A percentile compares a stretch with the other conserved stretches of the same genome.
phyloP scores from a whole-genome alignment of 163 green algal species.

The Scenedesmus sp. region DNA sequence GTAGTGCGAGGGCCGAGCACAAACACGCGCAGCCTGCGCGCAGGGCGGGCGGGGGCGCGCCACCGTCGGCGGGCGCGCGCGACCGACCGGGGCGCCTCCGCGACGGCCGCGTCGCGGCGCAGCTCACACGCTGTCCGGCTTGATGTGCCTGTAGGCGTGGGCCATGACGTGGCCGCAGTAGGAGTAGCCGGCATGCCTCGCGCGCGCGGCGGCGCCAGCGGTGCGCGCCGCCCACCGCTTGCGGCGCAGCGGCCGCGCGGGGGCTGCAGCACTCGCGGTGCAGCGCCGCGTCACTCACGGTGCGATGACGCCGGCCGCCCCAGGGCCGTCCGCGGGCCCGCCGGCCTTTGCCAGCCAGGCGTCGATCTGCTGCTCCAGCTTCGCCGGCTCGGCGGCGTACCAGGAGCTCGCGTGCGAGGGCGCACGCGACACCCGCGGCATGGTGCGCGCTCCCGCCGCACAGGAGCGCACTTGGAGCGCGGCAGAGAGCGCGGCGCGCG shows the following conservation, averaged over 20 bases:
- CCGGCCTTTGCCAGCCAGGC: constrained; percentile 62
- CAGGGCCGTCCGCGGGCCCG: constrained; percentile 32
- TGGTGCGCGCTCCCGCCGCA: not conserved
- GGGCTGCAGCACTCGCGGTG: no score
- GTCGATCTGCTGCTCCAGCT: constrained; percentile 63
- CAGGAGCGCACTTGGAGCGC: no score
- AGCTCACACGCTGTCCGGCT: constrained; percentile 78
- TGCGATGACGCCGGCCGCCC: constrained; percentile 66
- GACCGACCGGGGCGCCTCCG: no score
- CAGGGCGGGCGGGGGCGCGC: no score
- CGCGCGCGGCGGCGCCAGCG: not conserved
- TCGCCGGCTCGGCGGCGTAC: constrained; percentile 64
- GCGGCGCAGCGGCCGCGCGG: no score
- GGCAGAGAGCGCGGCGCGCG: no score
- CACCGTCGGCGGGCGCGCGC: no score
- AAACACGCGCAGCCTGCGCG: constrained; percentile 86
- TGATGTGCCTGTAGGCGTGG: constrained; percentile 86
- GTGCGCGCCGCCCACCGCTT: no score
- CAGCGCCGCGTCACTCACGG: no score
- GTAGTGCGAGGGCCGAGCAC: constrained; percentile 94
- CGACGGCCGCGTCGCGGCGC: no score
- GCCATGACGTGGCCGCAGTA: constrained; percentile 94
- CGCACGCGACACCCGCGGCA: constrained; percentile 47
- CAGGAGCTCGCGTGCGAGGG: constrained; percentile 73
- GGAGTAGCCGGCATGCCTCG: constrained; percentile 86